phyloP scores from a whole-genome alignment of 345 rosid species.

The Euphorbia lathyris region DNA sequence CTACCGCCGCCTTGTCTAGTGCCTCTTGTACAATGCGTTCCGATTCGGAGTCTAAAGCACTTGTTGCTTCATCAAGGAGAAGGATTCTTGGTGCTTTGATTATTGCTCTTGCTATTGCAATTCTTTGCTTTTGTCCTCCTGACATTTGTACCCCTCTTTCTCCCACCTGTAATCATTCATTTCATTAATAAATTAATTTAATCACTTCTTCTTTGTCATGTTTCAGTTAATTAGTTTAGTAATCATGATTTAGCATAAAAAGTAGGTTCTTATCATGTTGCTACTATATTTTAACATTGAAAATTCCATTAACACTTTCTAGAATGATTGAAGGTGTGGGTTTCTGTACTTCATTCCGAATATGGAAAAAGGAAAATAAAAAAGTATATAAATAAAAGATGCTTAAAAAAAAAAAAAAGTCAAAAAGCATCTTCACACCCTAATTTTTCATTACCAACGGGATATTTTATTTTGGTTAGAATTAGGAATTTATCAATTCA shows the following conservation, averaged over 20 bases:
- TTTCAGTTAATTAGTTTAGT: neutral
- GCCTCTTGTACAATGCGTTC: slow-evolving; percentile 38
- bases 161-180: slow-evolving; percentile 29
- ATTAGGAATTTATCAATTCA: too few species aligned
- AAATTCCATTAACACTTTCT: too few species aligned
- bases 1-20: slow-evolving; percentile 28
- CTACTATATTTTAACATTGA: neutral
- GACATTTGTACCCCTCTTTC: slow-evolving; percentile 40
- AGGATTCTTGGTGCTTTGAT: slow-evolving; percentile 38
- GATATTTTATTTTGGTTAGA: too few species aligned
- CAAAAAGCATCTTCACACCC: too few species aligned
- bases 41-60: slow-evolving; percentile 38
- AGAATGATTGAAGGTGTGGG: too few species aligned
- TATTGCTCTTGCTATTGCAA: slow-evolving; percentile 41
- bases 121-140: slow-evolving; percentile 46
- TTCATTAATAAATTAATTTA: neutral
- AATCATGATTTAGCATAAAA: neutral
- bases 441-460: too few species aligned
- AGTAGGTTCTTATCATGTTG: neutral
- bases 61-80: slow-evolving; percentile 44
- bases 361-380: too few species aligned
- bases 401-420: too few species aligned
- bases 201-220: too few species aligned
- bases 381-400: too few species aligned
- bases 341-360: too few species aligned